phyloP scores from a whole-genome alignment of 2,329 filamentous ascomycete genomes.

The Stemphylium beticola region DNA sequence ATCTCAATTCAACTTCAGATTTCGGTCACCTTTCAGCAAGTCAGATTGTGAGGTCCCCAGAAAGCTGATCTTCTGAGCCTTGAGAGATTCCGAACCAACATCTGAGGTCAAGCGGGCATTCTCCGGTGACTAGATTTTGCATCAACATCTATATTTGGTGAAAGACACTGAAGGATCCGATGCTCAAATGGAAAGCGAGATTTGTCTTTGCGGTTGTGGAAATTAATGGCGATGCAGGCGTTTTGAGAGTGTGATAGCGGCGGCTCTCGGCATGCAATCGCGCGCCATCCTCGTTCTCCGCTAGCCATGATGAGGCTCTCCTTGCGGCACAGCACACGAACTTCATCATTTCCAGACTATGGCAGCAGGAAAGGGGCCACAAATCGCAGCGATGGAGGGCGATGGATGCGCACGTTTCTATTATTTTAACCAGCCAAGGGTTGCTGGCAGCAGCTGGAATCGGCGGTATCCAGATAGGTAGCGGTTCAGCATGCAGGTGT shows the following conservation, averaged over 20 bases:
- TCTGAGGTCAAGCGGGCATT: neutral
- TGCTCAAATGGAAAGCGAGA: neutral
- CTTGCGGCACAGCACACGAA: constrained; percentile 7
- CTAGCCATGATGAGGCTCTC: constrained; percentile 8
- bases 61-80: too few species aligned
- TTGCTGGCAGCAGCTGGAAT: neutral
- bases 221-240: neutral
- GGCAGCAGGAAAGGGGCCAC: neutral
- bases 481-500: constrained; percentile 7
- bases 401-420: neutral
- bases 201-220: neutral
- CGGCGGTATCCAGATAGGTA: neutral
- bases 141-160: too few species aligned
- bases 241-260: neutral
- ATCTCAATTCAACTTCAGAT: too few species aligned
- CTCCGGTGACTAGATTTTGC: too few species aligned
- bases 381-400: neutral
- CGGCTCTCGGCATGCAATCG: constrained; percentile 6
- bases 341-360: constrained; percentile 2
- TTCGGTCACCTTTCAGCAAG: too few species aligned
- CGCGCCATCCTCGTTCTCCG: constrained; percentile 1
- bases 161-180: neutral
- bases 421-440: neutral
- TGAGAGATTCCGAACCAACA: too few species aligned
- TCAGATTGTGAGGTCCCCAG: too few species aligned